Evolutionary conservation across 148 eudicot genomes (phyloP), one percentile per base, ranked within the genome.

Genomic region (Cornus kousa): DNA sequence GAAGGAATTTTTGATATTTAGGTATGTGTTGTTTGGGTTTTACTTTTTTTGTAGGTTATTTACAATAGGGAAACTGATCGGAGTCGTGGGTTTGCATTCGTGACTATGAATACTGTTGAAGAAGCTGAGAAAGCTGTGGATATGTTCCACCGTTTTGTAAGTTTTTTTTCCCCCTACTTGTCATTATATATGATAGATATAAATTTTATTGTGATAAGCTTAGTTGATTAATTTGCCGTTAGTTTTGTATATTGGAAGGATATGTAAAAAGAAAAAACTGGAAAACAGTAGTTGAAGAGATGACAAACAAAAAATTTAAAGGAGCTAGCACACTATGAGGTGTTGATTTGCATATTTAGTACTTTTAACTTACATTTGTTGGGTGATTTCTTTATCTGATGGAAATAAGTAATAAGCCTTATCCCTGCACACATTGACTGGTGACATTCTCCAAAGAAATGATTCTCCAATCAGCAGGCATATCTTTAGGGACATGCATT

Each of bases 51-150:
- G 72, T 78, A 95, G 99, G 93, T 95, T 70, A 95, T 95, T 74
- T 93, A 91, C 87, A 90, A 90, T 77, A 90, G 99, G 86, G 98
- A 93, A 73, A 93, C 98, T 32, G 95, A 92, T 77, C 91, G 85
- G 87, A 93, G 98, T 85, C 86, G 99, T 43, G 97, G 97, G 43
- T 95, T 93, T 80, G 99, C 93, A 20, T 95, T 95, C 82, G 97
- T 95, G 86, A 93, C 99, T 0, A 95, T 95, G 99, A 89, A 93
- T 81, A 93, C 92, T 50, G 93, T 89, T 79, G 97, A 89, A 82
- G 93, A 93, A 85, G 97, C 97, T 76, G 97, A 89, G 67, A 90
- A 86, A 68, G 97, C 97, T 72, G 94, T 88, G 35, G 93, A 90
- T 68, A 82, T 90, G 94, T 89, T 91, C 82, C 77, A 90, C 73